These are phyloP conservation scores for Phytophthora chlamydospora DNA, from an alignment of 352 stramenopile genomes.

Conservation along the genomic window DNA sequence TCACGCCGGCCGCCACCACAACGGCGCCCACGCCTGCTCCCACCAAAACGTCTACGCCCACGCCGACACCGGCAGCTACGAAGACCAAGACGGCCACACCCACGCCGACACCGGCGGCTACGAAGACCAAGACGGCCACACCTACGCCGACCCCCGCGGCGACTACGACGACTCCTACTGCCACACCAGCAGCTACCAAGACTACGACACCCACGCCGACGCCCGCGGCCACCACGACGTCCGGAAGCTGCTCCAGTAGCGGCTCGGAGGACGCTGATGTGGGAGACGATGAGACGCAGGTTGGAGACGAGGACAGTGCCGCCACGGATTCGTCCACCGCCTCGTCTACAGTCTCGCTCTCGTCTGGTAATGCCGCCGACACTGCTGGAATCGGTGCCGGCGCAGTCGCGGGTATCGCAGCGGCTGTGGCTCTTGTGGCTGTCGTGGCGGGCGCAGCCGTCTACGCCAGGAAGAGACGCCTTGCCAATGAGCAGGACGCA, in stretches of 20 bases:
- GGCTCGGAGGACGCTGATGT: slow-evolving; percentile 21
- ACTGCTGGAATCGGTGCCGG: slow-evolving; percentile 2
- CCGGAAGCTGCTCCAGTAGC: slow-evolving; percentile 18
- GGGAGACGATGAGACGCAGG: slow-evolving; percentile 7
- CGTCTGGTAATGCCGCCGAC: slow-evolving; percentile 1
- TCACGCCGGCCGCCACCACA: slow-evolving; percentile 26
- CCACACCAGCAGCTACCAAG: slow-evolving; percentile 29
- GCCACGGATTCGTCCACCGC: slow-evolving; percentile 11
- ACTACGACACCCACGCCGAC: slow-evolving; percentile 22
- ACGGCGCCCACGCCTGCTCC: slow-evolving; percentile 9
- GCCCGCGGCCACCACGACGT: slow-evolving; percentile 18
- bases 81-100: slow-evolving; percentile 7
- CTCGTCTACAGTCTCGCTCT: slow-evolving; percentile 20
- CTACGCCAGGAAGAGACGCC: slow-evolving; percentile 26
- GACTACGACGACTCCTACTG: slow-evolving; percentile 27
- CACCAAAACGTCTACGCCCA: slow-evolving; percentile 1
- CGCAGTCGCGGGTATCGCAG: slow-evolving; percentile 12
- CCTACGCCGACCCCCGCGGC: slow-evolving; percentile 22
- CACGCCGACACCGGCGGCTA: slow-evolving; percentile 11
- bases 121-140: slow-evolving; percentile 20
- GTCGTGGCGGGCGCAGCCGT: slow-evolving; percentile 16
- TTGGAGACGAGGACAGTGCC: slow-evolving; percentile 10
- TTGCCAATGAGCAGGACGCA: slow-evolving; percentile 4
- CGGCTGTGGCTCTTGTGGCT: slow-evolving; percentile 17
- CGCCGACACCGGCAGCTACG: slow-evolving; percentile 16